Percentiles rank a stretch among this genome's conserved stretches.
These are phyloP conservation scores for Plicaturopsis crispa DNA, from an alignment of 768 basidiomycete genomes.

Conservation along the genomic window DNA sequence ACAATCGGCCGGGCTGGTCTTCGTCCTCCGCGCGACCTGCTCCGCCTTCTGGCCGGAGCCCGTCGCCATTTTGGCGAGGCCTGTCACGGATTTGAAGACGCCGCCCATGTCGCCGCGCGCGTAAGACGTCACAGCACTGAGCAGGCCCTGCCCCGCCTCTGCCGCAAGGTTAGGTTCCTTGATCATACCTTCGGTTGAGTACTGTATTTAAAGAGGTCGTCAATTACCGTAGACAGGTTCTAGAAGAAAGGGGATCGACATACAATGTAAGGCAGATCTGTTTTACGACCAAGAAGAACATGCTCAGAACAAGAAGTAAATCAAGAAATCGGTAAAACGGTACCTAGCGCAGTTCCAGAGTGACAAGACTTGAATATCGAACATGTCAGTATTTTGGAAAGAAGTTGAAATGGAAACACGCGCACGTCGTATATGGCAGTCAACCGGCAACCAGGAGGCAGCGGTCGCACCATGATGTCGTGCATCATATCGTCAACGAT, in stretches of 20 bases:
- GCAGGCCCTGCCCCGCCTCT: slow-evolving; percentile 81
- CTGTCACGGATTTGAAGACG: slow-evolving; percentile 64
- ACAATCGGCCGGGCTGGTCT: slow-evolving; percentile 79
- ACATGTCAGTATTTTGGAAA: neutral
- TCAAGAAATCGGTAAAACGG: slow-evolving; percentile 9
- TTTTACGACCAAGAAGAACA: slow-evolving; percentile 1
- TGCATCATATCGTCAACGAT: slow-evolving; percentile 89
- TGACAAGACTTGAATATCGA: slow-evolving; percentile 59
- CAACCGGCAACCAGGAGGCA: slow-evolving; percentile 84
- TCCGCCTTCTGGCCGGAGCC: slow-evolving; percentile 60
- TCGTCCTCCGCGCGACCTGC: slow-evolving; percentile 49
- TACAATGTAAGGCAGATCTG: slow-evolving; percentile 67
- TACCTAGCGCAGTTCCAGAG: slow-evolving; percentile 83
- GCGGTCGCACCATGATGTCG: slow-evolving; percentile 66
- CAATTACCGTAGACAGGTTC: neutral
- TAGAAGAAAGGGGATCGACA: slow-evolving; percentile 9
- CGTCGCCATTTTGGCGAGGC: slow-evolving; percentile 68
- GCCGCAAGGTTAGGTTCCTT: slow-evolving; percentile 88
- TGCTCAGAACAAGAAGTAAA: neutral
- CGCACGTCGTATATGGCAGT: slow-evolving; percentile 78
- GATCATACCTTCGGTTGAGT: slow-evolving; percentile 91
- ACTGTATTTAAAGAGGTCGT: slow-evolving; percentile 32
- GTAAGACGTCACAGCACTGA: slow-evolving; percentile 75
- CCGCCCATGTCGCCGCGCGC: slow-evolving; percentile 75
- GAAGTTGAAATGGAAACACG: neutral